These are phyloP conservation scores for Phytophthora hybrid DNA, from an alignment of 352 stramenopile genomes.

Conservation along the genomic window DNA sequence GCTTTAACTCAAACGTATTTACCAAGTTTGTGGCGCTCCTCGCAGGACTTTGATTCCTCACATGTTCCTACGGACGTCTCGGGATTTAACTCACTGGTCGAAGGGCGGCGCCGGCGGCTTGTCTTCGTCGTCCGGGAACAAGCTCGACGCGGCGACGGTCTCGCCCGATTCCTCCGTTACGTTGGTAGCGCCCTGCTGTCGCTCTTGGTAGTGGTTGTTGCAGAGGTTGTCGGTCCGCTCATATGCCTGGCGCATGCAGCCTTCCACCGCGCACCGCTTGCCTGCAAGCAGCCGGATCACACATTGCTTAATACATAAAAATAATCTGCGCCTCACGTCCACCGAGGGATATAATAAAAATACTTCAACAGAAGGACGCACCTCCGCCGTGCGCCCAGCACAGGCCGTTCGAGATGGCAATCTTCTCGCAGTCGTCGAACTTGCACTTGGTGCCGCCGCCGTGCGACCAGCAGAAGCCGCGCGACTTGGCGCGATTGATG, in stretches of 20 bases:
- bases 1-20: constrained; percentile 30
- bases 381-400: constrained; percentile 84
- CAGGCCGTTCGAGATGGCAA: constrained; percentile 79
- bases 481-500: constrained; percentile 85
- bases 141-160: constrained; percentile 8
- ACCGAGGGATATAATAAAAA: not conserved
- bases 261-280: constrained; percentile 63
- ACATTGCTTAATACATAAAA: not conserved
- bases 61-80: constrained; percentile 9
- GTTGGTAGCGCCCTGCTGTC: constrained; percentile 22
- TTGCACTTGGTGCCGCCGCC: constrained; percentile 88
- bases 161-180: constrained; percentile 6
- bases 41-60: constrained; percentile 27
- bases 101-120: constrained; percentile 25
- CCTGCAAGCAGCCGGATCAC: constrained; percentile 24
- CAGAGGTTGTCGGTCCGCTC: constrained; percentile 80
- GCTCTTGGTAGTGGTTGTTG: constrained; percentile 67
- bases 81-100: constrained; percentile 31
- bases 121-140: constrained; percentile 33
- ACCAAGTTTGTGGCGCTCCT: constrained; percentile 6
- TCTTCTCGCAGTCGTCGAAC: constrained; percentile 70
- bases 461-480: constrained; percentile 89
- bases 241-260: constrained; percentile 73
- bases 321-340: not conserved
- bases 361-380: constrained; percentile 17